Conservation (phyloP, 768 basidiomycete species). For the Piloderma croceum region DNA sequence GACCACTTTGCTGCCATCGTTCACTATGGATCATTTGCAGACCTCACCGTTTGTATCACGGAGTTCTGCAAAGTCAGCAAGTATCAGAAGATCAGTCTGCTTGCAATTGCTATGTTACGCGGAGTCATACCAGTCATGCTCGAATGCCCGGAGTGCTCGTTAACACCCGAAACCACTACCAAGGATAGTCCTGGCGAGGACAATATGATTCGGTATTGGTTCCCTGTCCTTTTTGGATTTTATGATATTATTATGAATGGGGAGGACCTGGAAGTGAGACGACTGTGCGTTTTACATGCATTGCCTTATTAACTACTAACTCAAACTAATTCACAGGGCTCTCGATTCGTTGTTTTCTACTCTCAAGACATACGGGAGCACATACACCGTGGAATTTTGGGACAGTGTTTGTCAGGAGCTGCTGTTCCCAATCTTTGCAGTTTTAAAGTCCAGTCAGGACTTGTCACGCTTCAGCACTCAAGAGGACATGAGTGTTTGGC, state of each 20-base stretch:
- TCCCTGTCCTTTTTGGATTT: constrained; percentile 94
- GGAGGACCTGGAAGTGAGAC: constrained; percentile 94
- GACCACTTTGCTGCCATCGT: constrained; percentile 91
- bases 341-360: constrained; percentile 95
- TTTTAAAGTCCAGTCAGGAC: constrained; percentile 89
- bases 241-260: constrained; percentile 99
- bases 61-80: constrained; percentile 99
- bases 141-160: constrained; percentile 62
- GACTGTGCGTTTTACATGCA: constrained; percentile 61
- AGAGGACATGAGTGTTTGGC: constrained; percentile 99
- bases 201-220: constrained; percentile 95
- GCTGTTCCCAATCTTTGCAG: constrained; percentile 96
- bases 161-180: constrained; percentile 27
- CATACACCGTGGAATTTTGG: constrained; percentile 93
- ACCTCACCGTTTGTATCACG: constrained; percentile 93
- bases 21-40: constrained; percentile 89
- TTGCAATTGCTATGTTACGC: constrained; percentile 95
- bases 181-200: constrained; percentile 53
- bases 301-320: constrained; percentile 1
- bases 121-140: constrained; percentile 92
- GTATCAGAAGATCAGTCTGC: constrained; percentile 94
- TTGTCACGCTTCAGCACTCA: constrained; percentile 90
- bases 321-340: constrained; percentile 49
- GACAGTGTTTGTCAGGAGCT: constrained; percentile 95
- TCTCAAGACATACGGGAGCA: constrained; percentile 80